Base-by-base conservation (phyloP, 371 early-diverging fungal genomes). In the Mortierella sp. region DNA sequence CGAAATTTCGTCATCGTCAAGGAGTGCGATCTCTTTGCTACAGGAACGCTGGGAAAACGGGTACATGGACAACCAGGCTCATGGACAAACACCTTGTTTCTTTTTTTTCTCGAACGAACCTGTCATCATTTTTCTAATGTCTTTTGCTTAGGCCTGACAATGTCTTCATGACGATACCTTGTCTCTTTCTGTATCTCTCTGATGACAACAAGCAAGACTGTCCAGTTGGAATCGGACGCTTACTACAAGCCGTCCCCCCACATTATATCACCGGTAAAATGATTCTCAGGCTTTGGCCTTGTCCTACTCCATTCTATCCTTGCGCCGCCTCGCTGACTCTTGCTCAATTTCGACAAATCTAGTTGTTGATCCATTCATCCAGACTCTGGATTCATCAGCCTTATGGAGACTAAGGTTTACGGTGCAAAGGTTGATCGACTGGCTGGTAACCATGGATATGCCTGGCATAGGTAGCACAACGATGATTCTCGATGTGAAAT, bases 331-430 rank as follows among this genome's bases (percentile, higher is more conserved):
- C 19, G n/a, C 19, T n/a, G 21, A 6, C 6, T 13, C 45, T 34
- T 12, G 31, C 22, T 31, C 43, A 41, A 41, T 12, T n/a, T n/a
- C 25, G 10, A 17, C 16, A 6, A 31, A 19, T 22, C 1, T 41
- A 73, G 73, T 63, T 13, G 67, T 73, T 27, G 67, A 73, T 22
- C 67, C 73, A 9, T 73, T 67, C 39, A 54, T 73, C 19, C 73
- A 73, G 12, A 50, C 45, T 40, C 21, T 73, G 41, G 67, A 67
- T 19, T 53, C 55, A 0, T n/a, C 54, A 13, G 67, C 40, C 4
- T 41, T 73, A 7, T 73, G 73, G 73, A 45, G 63, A 16, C 62
- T 67, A 9, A 54, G 48, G 16, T 59, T 67, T 28, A 62, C 67
- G 14, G 49, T 67, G 21, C 73, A 73, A 41, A 47, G 73, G 16